Percentiles rank a stretch among this genome's conserved stretches.
Evolutionary conservation across 352 stramenopile species (phyloP).

Genomic region (Phytophthora sp.): DNA sequence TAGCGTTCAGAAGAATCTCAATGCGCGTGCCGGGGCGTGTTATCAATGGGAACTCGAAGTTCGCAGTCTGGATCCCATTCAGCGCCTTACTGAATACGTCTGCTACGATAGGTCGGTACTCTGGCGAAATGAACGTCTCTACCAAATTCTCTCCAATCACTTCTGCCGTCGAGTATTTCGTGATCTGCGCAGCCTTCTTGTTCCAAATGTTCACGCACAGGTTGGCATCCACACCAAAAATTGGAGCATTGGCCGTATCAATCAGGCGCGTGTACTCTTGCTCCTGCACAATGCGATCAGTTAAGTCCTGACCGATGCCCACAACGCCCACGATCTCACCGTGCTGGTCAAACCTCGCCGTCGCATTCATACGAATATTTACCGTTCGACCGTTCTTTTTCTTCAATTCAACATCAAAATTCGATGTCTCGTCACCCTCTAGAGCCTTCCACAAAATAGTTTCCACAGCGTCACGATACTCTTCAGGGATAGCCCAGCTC

Average conservation of each 20-base stretch:
- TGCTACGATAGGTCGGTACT: slow-evolving; percentile 69
- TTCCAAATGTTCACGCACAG: slow-evolving; percentile 94
- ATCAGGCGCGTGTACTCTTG: slow-evolving; percentile 91
- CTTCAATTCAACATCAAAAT: slow-evolving; percentile 86
- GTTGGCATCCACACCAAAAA: slow-evolving; percentile 91
- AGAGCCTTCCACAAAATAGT: slow-evolving; percentile 65
- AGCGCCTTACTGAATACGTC: slow-evolving; percentile 78
- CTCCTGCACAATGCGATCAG: slow-evolving; percentile 85
- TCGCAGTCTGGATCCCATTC: slow-evolving; percentile 72
- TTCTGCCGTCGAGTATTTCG: slow-evolving; percentile 79
- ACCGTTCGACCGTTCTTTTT: slow-evolving; percentile 69
- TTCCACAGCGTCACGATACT: slow-evolving; percentile 57
- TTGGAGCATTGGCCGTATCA: slow-evolving; percentile 90
- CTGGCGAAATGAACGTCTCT: slow-evolving; percentile 84
- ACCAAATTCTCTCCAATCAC: slow-evolving; percentile 85
- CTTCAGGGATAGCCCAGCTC: slow-evolving; percentile 59
- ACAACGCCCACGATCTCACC: slow-evolving; percentile 86
- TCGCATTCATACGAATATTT: slow-evolving; percentile 77
- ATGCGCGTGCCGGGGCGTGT: slow-evolving; percentile 74
- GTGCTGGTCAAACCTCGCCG: slow-evolving; percentile 67
- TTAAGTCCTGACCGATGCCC: slow-evolving; percentile 88
- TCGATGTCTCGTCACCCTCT: slow-evolving; percentile 69
- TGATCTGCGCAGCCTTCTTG: slow-evolving; percentile 91
- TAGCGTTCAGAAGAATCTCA: slow-evolving; percentile 82
- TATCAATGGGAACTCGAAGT: slow-evolving; percentile 90